These are phyloP conservation scores for Secale cereale DNA, from an alignment of 176 grass and related monocot genomes.

Conservation along the genomic window DNA sequence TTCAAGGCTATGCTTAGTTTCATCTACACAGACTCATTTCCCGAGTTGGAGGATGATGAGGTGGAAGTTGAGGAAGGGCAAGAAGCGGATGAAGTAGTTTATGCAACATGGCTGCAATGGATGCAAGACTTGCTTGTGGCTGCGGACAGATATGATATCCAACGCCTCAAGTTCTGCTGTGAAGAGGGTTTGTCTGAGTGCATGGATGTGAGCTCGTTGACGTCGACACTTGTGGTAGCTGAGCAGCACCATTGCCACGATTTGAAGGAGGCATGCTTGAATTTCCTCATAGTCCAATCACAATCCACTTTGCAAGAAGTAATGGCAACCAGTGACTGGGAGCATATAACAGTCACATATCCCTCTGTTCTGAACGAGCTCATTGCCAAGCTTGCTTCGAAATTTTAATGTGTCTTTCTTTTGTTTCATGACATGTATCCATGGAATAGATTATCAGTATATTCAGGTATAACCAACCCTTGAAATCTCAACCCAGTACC, in stretches of 20 bases:
- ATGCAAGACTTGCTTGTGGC: background rate
- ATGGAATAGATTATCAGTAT: background rate
- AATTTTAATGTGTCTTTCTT: background rate
- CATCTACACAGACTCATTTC: background rate
- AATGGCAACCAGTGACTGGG: background rate
- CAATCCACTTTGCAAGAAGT: slow-evolving; percentile 2
- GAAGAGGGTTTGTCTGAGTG: background rate
- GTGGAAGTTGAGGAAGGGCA: background rate
- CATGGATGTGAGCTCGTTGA: slow-evolving; percentile 20
- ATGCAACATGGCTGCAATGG: background rate
- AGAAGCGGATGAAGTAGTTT: background rate
- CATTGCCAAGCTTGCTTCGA: background rate
- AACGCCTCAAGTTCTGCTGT: background rate
- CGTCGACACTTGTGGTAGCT: slow-evolving; percentile 13
- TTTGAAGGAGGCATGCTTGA: slow-evolving; percentile 21
- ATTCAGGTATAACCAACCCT: background rate
- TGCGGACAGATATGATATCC: background rate
- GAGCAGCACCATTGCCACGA: slow-evolving; percentile 27
- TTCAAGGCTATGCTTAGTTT: slow-evolving; percentile 19
- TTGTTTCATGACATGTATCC: background rate
- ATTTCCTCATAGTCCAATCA: slow-evolving; percentile 5
- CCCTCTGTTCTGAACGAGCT: slow-evolving; percentile 22
- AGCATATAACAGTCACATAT: background rate
- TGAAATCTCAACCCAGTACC: too few species aligned
- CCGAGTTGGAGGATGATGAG: background rate